phyloP scores from a whole-genome alignment of 108 stramenopile species.

The Conticribra guillardii region DNA sequence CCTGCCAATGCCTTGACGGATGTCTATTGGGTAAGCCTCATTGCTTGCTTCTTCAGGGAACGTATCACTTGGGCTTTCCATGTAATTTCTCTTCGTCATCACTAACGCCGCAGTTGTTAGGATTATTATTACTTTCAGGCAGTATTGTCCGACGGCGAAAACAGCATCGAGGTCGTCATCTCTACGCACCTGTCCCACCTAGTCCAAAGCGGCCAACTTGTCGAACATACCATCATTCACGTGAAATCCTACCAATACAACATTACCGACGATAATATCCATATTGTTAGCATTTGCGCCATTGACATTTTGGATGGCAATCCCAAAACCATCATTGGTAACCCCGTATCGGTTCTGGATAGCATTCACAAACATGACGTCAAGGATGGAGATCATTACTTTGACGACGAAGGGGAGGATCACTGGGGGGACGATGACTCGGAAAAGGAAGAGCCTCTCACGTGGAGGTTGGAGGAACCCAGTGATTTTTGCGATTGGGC shows the following conservation, averaged over 20 bases:
- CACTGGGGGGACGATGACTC: constrained; percentile 27
- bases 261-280: constrained; percentile 52
- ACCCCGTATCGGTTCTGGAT: constrained; percentile 42
- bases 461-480: constrained; percentile 43
- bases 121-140: constrained; percentile 21
- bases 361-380: constrained; percentile 26
- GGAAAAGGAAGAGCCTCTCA: constrained; percentile 44
- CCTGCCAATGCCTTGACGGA: constrained; percentile 53
- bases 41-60: too few species aligned
- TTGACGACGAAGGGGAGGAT: constrained; percentile 47
- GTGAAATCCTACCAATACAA: constrained; percentile 51
- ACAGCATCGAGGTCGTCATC: constrained; percentile 48
- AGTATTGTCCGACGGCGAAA: constrained; percentile 37
- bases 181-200: constrained; percentile 44
- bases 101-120: too few species aligned
- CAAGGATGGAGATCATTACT: constrained; percentile 44
- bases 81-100: neutral
- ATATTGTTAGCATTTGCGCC: constrained; percentile 38
- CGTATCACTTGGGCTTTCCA: too few species aligned
- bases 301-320: constrained; percentile 28
- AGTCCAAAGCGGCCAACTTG: constrained; percentile 36
- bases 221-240: constrained; percentile 31
- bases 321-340: constrained; percentile 25
- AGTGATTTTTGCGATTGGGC: constrained; percentile 51
- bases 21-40: constrained; percentile 51